Evolutionary conservation across 768 basidiomycete genomes (phyloP).

Genomic region (Polyporus arcularius): DNA sequence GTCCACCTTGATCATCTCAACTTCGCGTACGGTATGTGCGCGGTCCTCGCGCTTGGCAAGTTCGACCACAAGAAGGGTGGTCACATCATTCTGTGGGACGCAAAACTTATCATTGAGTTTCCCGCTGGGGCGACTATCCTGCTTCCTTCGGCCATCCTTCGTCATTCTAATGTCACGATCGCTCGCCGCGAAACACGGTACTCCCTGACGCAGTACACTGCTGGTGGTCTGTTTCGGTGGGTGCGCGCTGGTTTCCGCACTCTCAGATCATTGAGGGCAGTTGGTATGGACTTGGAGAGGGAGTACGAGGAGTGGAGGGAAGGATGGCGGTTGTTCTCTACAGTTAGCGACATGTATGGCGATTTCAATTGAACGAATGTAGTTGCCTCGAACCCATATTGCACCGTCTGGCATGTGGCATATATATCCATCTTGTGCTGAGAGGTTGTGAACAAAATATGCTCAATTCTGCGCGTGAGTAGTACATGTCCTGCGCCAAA

Average conservation of each 20-base stretch:
- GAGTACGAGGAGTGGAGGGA: too few relatives aligned
- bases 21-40: conserved; percentile 10
- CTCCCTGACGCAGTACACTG: conserved; percentile 11
- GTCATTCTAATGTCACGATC: conserved; percentile 20
- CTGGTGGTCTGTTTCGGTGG: conserved; percentile 15
- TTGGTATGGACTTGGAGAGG: too few relatives aligned
- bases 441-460: too few relatives aligned
- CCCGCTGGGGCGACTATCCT: conserved; percentile 22
- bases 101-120: conserved; percentile 23
- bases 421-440: too few relatives aligned
- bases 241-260: conserved; percentile 2
- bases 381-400: too few relatives aligned
- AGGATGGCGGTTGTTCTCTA: too few relatives aligned
- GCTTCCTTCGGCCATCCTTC: conserved; percentile 23
- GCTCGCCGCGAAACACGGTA: background rate
- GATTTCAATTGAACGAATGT: too few relatives aligned
- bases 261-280: too few relatives aligned
- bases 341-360: too few relatives aligned
- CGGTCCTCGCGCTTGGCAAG: conserved; percentile 18
- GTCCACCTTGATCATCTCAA: conserved; percentile 11
- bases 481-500: too few relatives aligned
- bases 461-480: too few relatives aligned
- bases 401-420: too few relatives aligned
- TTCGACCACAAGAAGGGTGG: conserved; percentile 21
- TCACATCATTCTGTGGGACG: conserved; percentile 20